A percentile compares a stretch with the other conserved stretches of the same genome.
Evolutionary conservation across 2,329 filamentous ascomycete species (phyloP).

Genomic region (Fusarium redolens): DNA sequence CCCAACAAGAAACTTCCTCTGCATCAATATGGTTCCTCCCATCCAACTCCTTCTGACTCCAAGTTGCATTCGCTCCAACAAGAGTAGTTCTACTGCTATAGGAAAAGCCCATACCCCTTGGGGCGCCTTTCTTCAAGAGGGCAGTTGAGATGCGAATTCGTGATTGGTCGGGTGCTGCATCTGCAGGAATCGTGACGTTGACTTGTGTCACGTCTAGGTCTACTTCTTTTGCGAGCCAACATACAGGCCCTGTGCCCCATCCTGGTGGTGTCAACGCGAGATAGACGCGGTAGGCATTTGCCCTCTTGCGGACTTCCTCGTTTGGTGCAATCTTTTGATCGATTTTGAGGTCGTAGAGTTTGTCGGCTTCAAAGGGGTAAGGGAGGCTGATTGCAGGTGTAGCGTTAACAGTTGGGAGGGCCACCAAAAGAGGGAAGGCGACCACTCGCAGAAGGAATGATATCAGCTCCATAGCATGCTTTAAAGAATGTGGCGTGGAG

Average conservation of each 20-base stretch:
- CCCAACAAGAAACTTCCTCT: slow-evolving; percentile 35
- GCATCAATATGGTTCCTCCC: slow-evolving; percentile 27
- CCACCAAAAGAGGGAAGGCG: slow-evolving; percentile 30
- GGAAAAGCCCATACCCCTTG: slow-evolving; percentile 28
- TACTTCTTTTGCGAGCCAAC: slow-evolving; percentile 33
- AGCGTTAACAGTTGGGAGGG: slow-evolving; percentile 7
- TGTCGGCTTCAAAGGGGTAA: slow-evolving; percentile 34
- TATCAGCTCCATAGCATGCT: slow-evolving; percentile 20
- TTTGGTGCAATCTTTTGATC: slow-evolving; percentile 17
- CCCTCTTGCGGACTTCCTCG: slow-evolving; percentile 19
- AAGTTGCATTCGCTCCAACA: slow-evolving; percentile 38
- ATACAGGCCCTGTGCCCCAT: slow-evolving; percentile 36
- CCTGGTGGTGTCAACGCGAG: slow-evolving; percentile 36
- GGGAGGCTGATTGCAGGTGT: slow-evolving; percentile 32
- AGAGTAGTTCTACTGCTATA: slow-evolving; percentile 28
- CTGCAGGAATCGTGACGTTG: slow-evolving; percentile 42
- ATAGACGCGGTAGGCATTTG: slow-evolving; percentile 38
- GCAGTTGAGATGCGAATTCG: slow-evolving; percentile 26
- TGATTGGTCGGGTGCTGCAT: slow-evolving; percentile 36
- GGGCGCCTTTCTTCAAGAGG: slow-evolving; percentile 24
- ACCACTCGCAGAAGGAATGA: slow-evolving; percentile 14
- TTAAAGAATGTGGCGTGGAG: not conserved
- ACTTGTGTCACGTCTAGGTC: slow-evolving; percentile 30
- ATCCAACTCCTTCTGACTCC: slow-evolving; percentile 39
- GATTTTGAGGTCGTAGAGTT: slow-evolving; percentile 29